phyloP scores from a whole-genome alignment of 495 filamentous ascomycete species.

The Penicillium lividum region DNA sequence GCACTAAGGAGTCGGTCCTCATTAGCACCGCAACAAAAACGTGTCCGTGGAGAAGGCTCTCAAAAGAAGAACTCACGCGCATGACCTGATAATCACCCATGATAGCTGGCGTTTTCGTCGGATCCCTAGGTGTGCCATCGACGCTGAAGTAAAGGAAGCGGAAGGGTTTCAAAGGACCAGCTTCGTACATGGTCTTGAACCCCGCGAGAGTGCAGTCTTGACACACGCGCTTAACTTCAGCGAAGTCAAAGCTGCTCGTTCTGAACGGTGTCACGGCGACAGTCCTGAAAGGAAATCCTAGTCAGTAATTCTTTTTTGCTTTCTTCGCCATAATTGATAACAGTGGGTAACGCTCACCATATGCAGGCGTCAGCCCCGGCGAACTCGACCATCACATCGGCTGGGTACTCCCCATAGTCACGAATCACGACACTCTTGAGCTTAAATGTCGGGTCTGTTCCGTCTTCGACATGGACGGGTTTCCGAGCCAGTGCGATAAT shows the following conservation, averaged over 20 bases:
- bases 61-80: slow-evolving; percentile 22
- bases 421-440: slow-evolving; percentile 38
- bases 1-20: slow-evolving; percentile 20
- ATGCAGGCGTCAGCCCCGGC: slow-evolving; percentile 53
- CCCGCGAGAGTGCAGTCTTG: slow-evolving; percentile 43
- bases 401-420: slow-evolving; percentile 46
- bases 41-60: slow-evolving; percentile 8
- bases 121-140: slow-evolving; percentile 38
- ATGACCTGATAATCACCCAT: slow-evolving; percentile 41
- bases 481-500: slow-evolving; percentile 45
- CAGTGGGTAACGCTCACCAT: slow-evolving; percentile 34
- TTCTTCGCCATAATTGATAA: not conserved
- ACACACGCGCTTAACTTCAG: slow-evolving; percentile 44
- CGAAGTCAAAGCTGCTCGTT: slow-evolving; percentile 30
- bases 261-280: slow-evolving; percentile 46
- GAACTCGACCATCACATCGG: slow-evolving; percentile 39
- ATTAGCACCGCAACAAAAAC: too few species aligned
- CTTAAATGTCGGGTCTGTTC: slow-evolving; percentile 31
- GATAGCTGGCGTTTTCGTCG: slow-evolving; percentile 32
- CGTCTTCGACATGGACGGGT: slow-evolving; percentile 26
- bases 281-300: slow-evolving; percentile 3
- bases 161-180: slow-evolving; percentile 18
- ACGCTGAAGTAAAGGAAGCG: slow-evolving; percentile 52
- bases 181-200: slow-evolving; percentile 38
- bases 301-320: not conserved